Conservation (phyloP, 768 basidiomycete species). For the Gelatoporia subvermispora region DNA sequence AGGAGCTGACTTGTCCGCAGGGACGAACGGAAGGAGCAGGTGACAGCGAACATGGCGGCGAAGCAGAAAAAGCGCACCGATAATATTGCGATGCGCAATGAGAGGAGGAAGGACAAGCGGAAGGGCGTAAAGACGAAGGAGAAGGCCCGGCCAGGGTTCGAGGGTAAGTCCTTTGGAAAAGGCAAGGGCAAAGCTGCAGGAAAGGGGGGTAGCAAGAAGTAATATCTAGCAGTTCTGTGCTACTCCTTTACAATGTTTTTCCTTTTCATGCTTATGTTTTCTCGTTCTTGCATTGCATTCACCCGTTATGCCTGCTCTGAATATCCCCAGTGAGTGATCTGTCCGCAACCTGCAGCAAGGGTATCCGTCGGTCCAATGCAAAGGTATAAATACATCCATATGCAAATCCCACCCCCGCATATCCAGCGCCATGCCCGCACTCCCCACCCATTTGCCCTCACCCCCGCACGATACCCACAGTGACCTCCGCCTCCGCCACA, state of each 20-base stretch:
- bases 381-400: constrained; percentile 7
- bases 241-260: too few species aligned
- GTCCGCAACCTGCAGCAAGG: too few species aligned
- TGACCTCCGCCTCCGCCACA: constrained; percentile 50
- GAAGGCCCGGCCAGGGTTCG: constrained; percentile 79
- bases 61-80: constrained; percentile 88
- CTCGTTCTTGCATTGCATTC: too few species aligned
- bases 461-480: constrained; percentile 67
- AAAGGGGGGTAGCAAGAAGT: constrained; percentile 16
- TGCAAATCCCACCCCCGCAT: not conserved
- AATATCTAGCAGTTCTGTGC: not conserved
- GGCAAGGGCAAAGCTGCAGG: constrained; percentile 22
- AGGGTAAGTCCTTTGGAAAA: constrained; percentile 77
- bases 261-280: too few species aligned
- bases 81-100: constrained; percentile 84
- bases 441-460: constrained; percentile 16
- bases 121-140: constrained; percentile 47
- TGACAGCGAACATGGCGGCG: constrained; percentile 70
- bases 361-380: not conserved
- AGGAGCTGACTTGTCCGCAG: constrained; percentile 34
- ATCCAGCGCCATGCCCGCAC: not conserved
- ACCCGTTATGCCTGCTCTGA: too few species aligned
- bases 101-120: constrained; percentile 60
- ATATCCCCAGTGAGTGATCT: too few species aligned
- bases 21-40: constrained; percentile 81